These are phyloP conservation scores for Rhodotorula sp. DNA, from an alignment of 1,284 basidiomycete genomes.

Conservation along the genomic window DNA sequence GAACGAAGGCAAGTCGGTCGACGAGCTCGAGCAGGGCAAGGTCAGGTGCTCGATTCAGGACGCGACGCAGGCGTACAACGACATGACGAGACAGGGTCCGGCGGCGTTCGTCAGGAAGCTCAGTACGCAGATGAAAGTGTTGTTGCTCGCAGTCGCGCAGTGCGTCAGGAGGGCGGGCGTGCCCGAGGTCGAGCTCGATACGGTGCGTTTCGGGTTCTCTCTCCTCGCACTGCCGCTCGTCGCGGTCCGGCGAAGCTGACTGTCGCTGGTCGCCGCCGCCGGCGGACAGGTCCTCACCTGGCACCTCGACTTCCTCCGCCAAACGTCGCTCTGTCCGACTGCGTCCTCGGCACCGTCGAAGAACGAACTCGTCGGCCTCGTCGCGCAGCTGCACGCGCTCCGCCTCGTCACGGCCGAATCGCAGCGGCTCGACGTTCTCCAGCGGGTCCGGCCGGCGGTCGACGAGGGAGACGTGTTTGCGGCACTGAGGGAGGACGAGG, in stretches of 20 bases:
- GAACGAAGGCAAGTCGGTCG: conserved; percentile 43
- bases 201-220: conserved; percentile 25
- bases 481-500: conserved; percentile 39
- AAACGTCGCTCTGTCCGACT: conserved; percentile 32
- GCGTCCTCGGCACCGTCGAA: conserved; percentile 21
- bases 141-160: conserved; percentile 81
- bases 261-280: neutral
- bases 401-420: conserved; percentile 40
- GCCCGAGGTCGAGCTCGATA: conserved; percentile 41
- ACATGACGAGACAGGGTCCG: conserved; percentile 88
- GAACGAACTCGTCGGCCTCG: conserved; percentile 33
- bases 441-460: conserved; percentile 36
- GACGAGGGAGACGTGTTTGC: conserved; percentile 41
- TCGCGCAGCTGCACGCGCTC: conserved; percentile 36
- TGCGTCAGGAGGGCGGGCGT: conserved; percentile 81
- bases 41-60: conserved; percentile 48
- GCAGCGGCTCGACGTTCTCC: conserved; percentile 40
- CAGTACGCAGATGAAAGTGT: conserved; percentile 80
- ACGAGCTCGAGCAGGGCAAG: conserved; percentile 56
- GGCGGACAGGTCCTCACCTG: conserved; percentile 40
- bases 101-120: conserved; percentile 75
- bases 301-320: conserved; percentile 42
- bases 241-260: neutral
- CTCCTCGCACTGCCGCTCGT: neutral
- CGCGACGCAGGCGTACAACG: conserved; percentile 60